Percentiles rank a stretch among this genome's conserved stretches.
These are phyloP conservation scores for Thielaviopsis musarum DNA, from an alignment of 2,329 filamentous ascomycete species.

Conservation along the genomic window DNA sequence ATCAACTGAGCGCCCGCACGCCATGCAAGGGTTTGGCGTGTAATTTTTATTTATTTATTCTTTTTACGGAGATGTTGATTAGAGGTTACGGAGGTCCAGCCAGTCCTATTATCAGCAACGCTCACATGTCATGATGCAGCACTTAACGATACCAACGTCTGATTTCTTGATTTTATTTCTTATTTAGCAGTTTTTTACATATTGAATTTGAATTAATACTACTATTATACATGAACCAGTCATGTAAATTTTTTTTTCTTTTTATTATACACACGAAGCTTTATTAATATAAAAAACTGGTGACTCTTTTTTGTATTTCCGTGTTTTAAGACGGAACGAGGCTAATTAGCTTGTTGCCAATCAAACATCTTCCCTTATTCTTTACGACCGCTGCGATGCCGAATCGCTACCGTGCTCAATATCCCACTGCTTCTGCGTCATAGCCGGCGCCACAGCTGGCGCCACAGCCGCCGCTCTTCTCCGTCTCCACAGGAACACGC, in stretches of 20 bases:
- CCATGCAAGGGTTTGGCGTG: not conserved
- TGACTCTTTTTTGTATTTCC: not conserved
- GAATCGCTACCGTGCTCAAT: slow-evolving; percentile 1
- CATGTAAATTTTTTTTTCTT: not conserved
- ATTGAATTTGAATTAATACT: not conserved
- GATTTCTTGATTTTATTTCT: not conserved
- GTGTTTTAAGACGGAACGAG: not conserved
- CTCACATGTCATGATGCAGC: not conserved
- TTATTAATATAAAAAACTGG: not conserved
- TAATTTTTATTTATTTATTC: not conserved
- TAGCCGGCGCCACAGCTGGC: not conserved
- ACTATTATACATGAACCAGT: not conserved
- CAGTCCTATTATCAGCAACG: not conserved
- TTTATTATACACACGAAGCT: not conserved
- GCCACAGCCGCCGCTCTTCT: slow-evolving; percentile 9
- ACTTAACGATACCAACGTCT: not conserved
- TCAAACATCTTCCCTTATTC: not conserved
- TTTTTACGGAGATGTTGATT: not conserved
- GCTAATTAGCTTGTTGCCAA: not conserved
- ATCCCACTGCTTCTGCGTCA: slow-evolving; percentile 9
- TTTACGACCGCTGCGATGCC: slow-evolving; percentile 6
- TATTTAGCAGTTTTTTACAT: not conserved
- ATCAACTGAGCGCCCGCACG: no score
- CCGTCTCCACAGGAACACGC: slow-evolving; percentile 35
- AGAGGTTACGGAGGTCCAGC: not conserved